phyloP scores from a whole-genome alignment of 1,284 basidiomycete species.

The Sporisorium reilianum region DNA sequence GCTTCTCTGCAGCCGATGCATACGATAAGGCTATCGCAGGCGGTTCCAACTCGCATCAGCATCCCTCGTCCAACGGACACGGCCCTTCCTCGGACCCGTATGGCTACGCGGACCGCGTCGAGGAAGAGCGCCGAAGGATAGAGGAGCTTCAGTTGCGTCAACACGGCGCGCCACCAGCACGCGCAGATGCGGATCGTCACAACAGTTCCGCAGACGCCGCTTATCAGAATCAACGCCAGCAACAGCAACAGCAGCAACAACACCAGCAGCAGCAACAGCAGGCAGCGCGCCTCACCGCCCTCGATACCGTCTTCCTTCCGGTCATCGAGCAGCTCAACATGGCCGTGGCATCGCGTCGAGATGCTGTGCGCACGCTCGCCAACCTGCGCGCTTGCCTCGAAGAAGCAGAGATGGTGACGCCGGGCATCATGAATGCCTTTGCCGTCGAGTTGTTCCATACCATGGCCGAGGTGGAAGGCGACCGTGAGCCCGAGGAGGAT shows the following conservation, averaged over 20 bases:
- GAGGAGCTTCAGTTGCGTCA: constrained; percentile 41
- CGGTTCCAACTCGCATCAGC: constrained; percentile 12
- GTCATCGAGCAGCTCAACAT: constrained; percentile 62
- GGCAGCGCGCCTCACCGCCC: constrained; percentile 46
- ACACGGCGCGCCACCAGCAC: constrained; percentile 5
- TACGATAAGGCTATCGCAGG: constrained; percentile 48
- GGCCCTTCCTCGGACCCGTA: constrained; percentile 23
- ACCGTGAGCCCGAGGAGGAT: constrained; percentile 48
- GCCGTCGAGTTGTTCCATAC: constrained; percentile 64
- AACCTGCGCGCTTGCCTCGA: constrained; percentile 50
- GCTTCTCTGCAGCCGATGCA: constrained; percentile 46
- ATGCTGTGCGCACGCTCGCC: constrained; percentile 54
- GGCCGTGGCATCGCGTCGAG: constrained; percentile 54
- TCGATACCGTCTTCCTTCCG: constrained; percentile 61
- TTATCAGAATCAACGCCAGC: constrained; percentile 11
- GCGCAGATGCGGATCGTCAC: constrained; percentile 9
- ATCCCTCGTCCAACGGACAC: constrained; percentile 27
- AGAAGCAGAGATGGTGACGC: constrained; percentile 60
- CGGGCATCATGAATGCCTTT: constrained; percentile 64
- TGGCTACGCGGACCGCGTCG: constrained; percentile 31
- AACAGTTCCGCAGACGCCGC: constrained; percentile 4
- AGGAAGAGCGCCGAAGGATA: constrained; percentile 51
- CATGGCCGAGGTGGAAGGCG: constrained; percentile 57
- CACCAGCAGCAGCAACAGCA: constrained; percentile 25
- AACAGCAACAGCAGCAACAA: constrained; percentile 27